phyloP scores from a whole-genome alignment of 2,329 filamentous ascomycete genomes.

The Fusarium subtropicale region DNA sequence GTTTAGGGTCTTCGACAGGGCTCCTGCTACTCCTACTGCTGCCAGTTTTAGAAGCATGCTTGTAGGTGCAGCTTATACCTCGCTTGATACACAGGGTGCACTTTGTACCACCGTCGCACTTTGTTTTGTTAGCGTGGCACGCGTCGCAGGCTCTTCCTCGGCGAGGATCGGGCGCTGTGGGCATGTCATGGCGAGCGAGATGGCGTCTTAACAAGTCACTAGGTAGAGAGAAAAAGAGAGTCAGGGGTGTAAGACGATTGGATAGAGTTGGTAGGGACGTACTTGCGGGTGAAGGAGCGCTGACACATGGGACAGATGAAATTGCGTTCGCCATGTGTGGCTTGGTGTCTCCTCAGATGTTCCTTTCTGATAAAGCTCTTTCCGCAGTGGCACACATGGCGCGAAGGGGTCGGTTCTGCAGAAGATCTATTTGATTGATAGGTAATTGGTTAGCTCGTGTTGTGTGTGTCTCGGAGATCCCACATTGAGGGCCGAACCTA shows the following conservation, averaged over 20 bases:
- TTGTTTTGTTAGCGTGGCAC: constrained; percentile 60
- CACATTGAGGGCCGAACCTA: constrained; percentile 6
- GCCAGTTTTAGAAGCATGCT: constrained; percentile 34
- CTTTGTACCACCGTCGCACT: constrained; percentile 56
- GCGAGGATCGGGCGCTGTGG: constrained; percentile 48
- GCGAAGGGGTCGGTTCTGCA: constrained; percentile 24
- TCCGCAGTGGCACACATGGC: constrained; percentile 55
- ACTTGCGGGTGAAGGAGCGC: constrained; percentile 56
- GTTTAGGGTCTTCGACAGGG: constrained; percentile 9
- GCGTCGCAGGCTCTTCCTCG: constrained; percentile 57
- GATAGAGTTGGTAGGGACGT: constrained; percentile 7
- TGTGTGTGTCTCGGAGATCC: constrained; percentile 22
- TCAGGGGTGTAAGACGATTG: constrained; percentile 2
- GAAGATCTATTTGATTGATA: constrained; percentile 20
- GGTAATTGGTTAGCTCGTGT: constrained; percentile 12
- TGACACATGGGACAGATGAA: constrained; percentile 54
- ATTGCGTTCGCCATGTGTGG: constrained; percentile 52
- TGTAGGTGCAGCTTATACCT: constrained; percentile 54
- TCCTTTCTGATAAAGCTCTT: constrained; percentile 57
- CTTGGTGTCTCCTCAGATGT: constrained; percentile 55
- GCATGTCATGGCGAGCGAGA: constrained; percentile 51
- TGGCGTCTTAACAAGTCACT: constrained; percentile 57
- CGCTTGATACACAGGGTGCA: constrained; percentile 57
- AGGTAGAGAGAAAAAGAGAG: not conserved
- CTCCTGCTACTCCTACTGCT: constrained; percentile 16